Base-by-base conservation (phyloP, 2,329 filamentous ascomycete genomes). In the Westerdykella ornata region DNA sequence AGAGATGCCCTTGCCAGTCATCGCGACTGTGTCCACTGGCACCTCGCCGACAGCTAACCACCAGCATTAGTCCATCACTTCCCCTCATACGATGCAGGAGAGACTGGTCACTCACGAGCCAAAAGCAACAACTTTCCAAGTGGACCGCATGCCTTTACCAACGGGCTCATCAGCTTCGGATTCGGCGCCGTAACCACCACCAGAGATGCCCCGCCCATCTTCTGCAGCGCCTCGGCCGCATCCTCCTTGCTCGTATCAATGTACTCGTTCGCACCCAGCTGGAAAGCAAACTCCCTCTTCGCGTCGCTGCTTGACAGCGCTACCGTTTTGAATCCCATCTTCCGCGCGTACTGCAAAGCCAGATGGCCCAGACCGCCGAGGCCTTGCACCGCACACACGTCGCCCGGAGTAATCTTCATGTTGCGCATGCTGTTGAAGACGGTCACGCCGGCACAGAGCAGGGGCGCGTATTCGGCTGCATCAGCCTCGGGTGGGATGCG, bases 161-260 rank as follows among this genome's bases (percentile, higher is more conserved):
- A 56, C 3, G 71, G 69, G 1, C 68, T 54, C 38, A 85, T 73
- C 22, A 75, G 65, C 40, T 75, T 66, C 1, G 77, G 69, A 54
- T 77, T 79, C 5, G 81, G 81, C 3, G 79, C 80, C 3, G 81
- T 85, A 30, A 77, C 69, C 4, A 84, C 71, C 42, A 85, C 75
- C 38, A 82, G 62, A 3, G 71, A 69, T 0, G 81, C 82, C 18
- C 81, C 81, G 13, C 81, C 81, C 15, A 84, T 63, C 49, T 72
- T 72, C 62, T 67, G 65, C 26, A 84, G 68, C 42, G 71, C 71
- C 35, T 67, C 63, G 1, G 62, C 68, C 0, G 71, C 63, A 34
- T 81, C 74, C 18, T 72, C 67, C 30, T 69, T 68, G 48, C 70
- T 72, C 48, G 75, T 68, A 49, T 77, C 72, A 40, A 80, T 70